Evolutionary conservation across 192 early-diverging fungal species (phyloP).

Genomic region (Globomyces pollinis-pini): DNA sequence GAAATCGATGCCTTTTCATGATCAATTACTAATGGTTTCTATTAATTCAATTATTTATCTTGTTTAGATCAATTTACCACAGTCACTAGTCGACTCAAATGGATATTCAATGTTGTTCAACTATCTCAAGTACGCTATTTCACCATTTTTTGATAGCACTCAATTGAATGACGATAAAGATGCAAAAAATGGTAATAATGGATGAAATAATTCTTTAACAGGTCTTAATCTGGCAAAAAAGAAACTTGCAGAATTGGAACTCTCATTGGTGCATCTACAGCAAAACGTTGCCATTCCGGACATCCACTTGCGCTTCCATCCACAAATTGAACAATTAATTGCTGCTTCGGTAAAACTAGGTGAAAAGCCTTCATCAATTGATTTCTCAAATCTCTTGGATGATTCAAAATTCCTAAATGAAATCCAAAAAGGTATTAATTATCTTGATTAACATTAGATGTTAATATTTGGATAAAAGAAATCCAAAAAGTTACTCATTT

Average conservation of each 20-base stretch:
- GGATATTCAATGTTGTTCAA: too few species aligned
- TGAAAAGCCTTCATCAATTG: slow-evolving; percentile 64
- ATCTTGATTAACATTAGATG: too few species aligned
- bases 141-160: neutral
- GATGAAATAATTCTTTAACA: too few species aligned
- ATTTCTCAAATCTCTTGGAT: slow-evolving; percentile 55
- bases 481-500: slow-evolving; percentile 98
- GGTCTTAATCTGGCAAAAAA: slow-evolving; percentile 73
- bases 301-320: slow-evolving; percentile 77
- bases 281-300: slow-evolving; percentile 99
- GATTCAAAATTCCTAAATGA: slow-evolving; percentile 89
- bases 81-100: too few species aligned
- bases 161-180: too few species aligned
- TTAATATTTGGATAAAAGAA: slow-evolving; percentile 98
- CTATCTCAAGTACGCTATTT: neutral
- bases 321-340: slow-evolving; percentile 52
- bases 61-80: too few species aligned
- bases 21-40: too few species aligned
- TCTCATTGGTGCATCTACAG: slow-evolving; percentile 88
- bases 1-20: too few species aligned
- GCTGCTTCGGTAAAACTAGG: slow-evolving; percentile 54
- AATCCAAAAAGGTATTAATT: slow-evolving; percentile 80
- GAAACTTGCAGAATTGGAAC: slow-evolving; percentile 96
- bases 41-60: too few species aligned
- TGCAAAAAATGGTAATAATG: too few species aligned